Evolutionary conservation across 2,329 filamentous ascomycete genomes (phyloP).

Genomic region (Blumeria graminis): DNA sequence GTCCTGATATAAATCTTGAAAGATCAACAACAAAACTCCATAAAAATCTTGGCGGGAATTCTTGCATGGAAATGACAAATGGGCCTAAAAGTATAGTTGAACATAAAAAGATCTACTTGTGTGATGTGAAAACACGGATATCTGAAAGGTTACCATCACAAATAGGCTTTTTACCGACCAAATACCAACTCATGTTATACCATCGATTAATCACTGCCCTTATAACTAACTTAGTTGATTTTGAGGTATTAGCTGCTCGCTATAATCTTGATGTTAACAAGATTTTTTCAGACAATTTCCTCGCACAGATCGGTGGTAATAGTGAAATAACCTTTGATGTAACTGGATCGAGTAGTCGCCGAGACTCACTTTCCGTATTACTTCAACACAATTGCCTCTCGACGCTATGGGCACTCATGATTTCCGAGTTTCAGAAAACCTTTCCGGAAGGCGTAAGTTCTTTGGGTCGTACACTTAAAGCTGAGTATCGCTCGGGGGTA

Average conservation of each 20-base stretch:
- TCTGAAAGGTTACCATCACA: constrained; percentile 34
- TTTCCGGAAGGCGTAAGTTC: constrained; percentile 26
- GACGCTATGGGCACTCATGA: constrained; percentile 37
- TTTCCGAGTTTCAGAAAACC: constrained; percentile 26
- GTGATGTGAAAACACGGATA: constrained; percentile 68
- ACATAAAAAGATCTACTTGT: constrained; percentile 37
- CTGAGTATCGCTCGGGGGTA: constrained; percentile 25
- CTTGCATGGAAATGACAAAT: constrained; percentile 6
- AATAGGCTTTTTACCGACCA: constrained; percentile 45
- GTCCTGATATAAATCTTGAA: constrained; percentile 50
- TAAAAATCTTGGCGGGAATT: constrained; percentile 7
- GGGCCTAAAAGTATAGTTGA: constrained; percentile 2
- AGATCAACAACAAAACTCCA: constrained; percentile 15
- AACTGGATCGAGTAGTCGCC: constrained; percentile 8
- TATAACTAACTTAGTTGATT: constrained; percentile 45
- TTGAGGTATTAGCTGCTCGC: constrained; percentile 40
- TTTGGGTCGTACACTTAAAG: constrained; percentile 30
- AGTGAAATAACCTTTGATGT: constrained; percentile 35
- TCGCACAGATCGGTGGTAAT: constrained; percentile 46
- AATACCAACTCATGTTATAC: constrained; percentile 77
- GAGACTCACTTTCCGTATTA: constrained; percentile 18
- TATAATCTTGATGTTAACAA: constrained; percentile 43
- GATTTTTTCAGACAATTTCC: constrained; percentile 55
- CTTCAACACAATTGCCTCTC: constrained; percentile 33
- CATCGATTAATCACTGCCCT: constrained; percentile 62